phyloP scores from a whole-genome alignment of 371 early-diverging fungal genomes.

The Haplosporangium sp. region DNA sequence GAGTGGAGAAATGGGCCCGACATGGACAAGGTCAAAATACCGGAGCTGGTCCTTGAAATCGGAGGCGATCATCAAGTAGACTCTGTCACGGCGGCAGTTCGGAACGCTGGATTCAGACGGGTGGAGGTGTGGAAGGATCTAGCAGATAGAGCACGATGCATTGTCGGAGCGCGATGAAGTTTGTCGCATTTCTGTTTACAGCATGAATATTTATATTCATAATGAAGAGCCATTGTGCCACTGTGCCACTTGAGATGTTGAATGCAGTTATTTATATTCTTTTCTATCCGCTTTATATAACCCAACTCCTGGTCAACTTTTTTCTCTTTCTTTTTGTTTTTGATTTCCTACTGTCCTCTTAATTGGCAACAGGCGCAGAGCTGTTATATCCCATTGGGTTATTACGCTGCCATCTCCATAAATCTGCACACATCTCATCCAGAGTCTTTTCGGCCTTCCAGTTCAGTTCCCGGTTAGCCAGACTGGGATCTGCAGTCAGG shows the following conservation, averaged over 20 bases:
- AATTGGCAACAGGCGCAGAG: not conserved
- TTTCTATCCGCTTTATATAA: not conserved
- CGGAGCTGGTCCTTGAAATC: slow-evolving; percentile 83
- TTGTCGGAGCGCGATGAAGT: slow-evolving; percentile 51
- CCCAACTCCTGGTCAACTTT: no score
- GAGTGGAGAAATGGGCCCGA: slow-evolving; percentile 35
- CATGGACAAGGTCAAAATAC: slow-evolving; percentile 55
- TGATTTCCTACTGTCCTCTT: not conserved
- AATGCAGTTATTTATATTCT: not conserved
- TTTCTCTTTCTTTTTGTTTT: not conserved
- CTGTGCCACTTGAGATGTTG: no score
- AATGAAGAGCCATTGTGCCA: not conserved
- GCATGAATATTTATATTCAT: not conserved
- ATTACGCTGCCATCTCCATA: slow-evolving; percentile 87
- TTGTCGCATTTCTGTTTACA: not conserved
- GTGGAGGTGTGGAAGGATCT: slow-evolving; percentile 80
- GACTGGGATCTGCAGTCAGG: slow-evolving; percentile 80
- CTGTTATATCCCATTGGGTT: slow-evolving; percentile 72
- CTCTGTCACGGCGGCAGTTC: slow-evolving; percentile 56
- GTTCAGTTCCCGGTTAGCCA: slow-evolving; percentile 75
- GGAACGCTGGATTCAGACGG: slow-evolving; percentile 60
- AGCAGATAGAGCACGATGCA: slow-evolving; percentile 70
- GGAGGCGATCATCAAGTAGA: slow-evolving; percentile 78
- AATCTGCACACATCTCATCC: slow-evolving; percentile 82
- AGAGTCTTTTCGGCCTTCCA: slow-evolving; percentile 78